Evolutionary conservation across 441 rosid species (phyloP).

Genomic region (Raphanus hybrid): DNA sequence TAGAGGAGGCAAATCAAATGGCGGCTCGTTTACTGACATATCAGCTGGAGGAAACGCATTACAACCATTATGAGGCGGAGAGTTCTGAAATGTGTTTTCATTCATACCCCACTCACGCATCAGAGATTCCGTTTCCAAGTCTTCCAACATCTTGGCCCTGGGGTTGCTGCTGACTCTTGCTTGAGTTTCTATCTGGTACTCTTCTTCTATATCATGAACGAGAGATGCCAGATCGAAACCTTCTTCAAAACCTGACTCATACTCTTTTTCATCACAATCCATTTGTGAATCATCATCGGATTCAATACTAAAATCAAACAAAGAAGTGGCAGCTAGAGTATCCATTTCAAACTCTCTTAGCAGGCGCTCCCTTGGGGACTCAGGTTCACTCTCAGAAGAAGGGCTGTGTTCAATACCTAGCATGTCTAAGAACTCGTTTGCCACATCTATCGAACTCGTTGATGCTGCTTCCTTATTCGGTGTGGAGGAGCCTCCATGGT

Average conservation of each 20-base stretch:
- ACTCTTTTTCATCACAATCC: constrained; percentile 49
- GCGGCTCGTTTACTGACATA: constrained; percentile 62
- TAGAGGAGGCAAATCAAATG: constrained; percentile 68
- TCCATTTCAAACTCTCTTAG: constrained; percentile 91
- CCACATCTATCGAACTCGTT: constrained; percentile 60
- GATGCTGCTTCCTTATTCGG: constrained; percentile 46
- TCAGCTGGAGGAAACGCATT: constrained; percentile 61
- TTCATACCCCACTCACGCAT: constrained; percentile 95
- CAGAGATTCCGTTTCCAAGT: constrained; percentile 80
- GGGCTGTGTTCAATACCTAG: constrained; percentile 82
- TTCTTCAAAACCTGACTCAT: constrained; percentile 49
- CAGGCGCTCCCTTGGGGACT: constrained; percentile 93
- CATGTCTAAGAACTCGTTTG: constrained; percentile 83
- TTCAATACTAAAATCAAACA: constrained; percentile 60
- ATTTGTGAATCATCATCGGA: constrained; percentile 47
- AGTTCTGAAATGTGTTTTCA: constrained; percentile 73
- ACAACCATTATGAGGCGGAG: constrained; percentile 52
- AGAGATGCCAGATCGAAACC: constrained; percentile 59
- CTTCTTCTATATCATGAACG: constrained; percentile 67
- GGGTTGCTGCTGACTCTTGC: constrained; percentile 46
- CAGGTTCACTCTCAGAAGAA: constrained; percentile 84
- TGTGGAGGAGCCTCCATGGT: constrained; percentile 37
- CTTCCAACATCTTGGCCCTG: constrained; percentile 75
- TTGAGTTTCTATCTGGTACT: constrained; percentile 53
- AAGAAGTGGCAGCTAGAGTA: constrained; percentile 58